Percentiles rank a stretch among this genome's conserved stretches.
phyloP scores from a whole-genome alignment of 768 basidiomycete genomes.

The Mycena amicta region DNA sequence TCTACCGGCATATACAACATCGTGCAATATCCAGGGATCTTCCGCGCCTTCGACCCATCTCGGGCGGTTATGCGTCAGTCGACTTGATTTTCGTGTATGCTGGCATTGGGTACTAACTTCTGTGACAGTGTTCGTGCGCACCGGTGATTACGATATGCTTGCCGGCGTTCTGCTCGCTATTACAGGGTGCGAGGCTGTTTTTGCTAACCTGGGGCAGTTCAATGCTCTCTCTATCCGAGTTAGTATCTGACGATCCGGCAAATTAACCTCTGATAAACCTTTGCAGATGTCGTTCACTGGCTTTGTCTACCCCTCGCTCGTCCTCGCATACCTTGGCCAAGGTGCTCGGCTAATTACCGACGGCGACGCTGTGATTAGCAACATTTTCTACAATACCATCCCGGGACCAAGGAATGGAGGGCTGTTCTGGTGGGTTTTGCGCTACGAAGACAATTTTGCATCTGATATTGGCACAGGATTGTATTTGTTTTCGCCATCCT shows the following conservation, averaged over 20 bases:
- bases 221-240: constrained; percentile 61
- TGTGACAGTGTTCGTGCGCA: constrained; percentile 61
- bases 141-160: constrained; percentile 59
- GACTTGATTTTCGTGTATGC: background rate
- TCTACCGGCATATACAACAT: constrained; percentile 63
- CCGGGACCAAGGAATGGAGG: constrained; percentile 56
- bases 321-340: constrained; percentile 73
- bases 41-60: constrained; percentile 68
- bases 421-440: constrained; percentile 54
- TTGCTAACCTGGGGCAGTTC: constrained; percentile 74
- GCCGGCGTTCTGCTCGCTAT: constrained; percentile 65
- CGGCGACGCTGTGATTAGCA: constrained; percentile 48
- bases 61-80: constrained; percentile 63
- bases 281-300: constrained; percentile 50
- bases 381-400: constrained; percentile 67
- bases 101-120: background rate
- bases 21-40: constrained; percentile 55
- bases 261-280: background rate
- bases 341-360: constrained; percentile 61
- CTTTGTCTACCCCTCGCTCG: constrained; percentile 60
- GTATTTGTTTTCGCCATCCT: constrained; percentile 65
- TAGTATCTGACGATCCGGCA: constrained; percentile 6
- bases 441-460: background rate
- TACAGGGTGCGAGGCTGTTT: constrained; percentile 73
- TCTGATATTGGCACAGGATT: constrained; percentile 42